A percentile compares a stretch with the other conserved stretches of the same genome.
Conservation (phyloP, 805 yeast genomes). For the Hanseniaspora meyeri region DNA sequence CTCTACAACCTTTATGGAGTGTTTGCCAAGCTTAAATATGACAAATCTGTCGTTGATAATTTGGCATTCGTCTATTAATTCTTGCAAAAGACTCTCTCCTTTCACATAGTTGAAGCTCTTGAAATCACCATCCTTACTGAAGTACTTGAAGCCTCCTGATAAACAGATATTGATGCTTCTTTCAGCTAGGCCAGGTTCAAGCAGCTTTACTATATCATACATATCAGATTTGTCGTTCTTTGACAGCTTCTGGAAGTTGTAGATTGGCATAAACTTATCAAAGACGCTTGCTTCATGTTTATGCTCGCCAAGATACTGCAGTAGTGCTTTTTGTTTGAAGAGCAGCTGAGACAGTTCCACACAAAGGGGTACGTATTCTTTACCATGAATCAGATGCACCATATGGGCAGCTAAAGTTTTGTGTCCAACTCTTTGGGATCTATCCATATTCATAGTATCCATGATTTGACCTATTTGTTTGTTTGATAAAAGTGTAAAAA, state of each 20-base stretch:
- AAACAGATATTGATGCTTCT: neutral
- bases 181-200: neutral
- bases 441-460: slow-evolving; percentile 40
- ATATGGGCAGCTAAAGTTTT: slow-evolving; percentile 68
- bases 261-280: slow-evolving; percentile 1
- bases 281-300: neutral
- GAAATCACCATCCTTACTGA: neutral
- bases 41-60: neutral
- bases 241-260: slow-evolving; percentile 15
- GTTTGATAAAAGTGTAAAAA: slow-evolving; percentile 68
- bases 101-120: neutral
- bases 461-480: slow-evolving; percentile 44
- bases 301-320: slow-evolving; percentile 9
- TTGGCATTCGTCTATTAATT: neutral
- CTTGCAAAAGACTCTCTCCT: neutral
- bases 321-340: slow-evolving; percentile 29
- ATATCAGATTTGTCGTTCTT: slow-evolving; percentile 9
- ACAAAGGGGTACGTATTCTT: slow-evolving; percentile 56
- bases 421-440: slow-evolving; percentile 64
- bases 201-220: neutral
- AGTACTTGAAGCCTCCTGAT: neutral
- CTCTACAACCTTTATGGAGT: neutral
- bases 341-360: slow-evolving; percentile 53
- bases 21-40: neutral
- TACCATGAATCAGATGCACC: slow-evolving; percentile 78